Base-by-base conservation (phyloP, 331 rosid species). In the Acacia concinna region DNA sequence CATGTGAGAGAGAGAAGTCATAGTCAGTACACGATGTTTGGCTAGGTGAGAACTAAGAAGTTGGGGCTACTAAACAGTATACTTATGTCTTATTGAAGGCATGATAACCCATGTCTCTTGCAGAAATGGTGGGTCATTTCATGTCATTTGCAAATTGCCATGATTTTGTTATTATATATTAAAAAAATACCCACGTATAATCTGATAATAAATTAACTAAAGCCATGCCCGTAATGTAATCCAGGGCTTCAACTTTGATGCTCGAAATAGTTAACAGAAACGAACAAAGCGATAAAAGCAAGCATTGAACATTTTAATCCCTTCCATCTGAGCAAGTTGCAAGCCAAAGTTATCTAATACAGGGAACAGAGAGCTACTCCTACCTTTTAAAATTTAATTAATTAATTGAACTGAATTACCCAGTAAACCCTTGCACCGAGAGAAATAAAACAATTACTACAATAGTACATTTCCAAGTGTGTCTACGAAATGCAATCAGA, bases 1-100 rank as follows among this genome's bases (percentile, higher is more conserved):
- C 82, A 81, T 74, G 68, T 57, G 65, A 86, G 75, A 81, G n/a
- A n/a, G 76, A 79, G 38, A 76, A 69, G 89, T 88, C 91, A 79
- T 57, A 20, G 73, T 81, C 84, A 83, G 20, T 38, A n/a, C n/a
- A 7, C 1, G 9, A 10, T 7, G 41, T 71, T 82, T 75, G 56
- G 71, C 78, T 28, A 5, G 76, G 46, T 34, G 78, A 72, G 71
- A 40, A 62, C 44, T 40, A 11, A n/a, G 41, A 37, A 37, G 49
- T 35, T 11, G 75, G 71, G 80, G 80, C 49, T 71, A 65, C 27
- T 37, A 44, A 75, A 73, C 35, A 64, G 72, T 54, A 38, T 54
- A 44, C 62, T 30, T 74, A 18, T 9, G 79, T 85, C 82, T 82
- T 38, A 71, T 78, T 40, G 8, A 32, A 70, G 43, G 69, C 64